Evolutionary conservation across 345 rosid genomes (phyloP).

Genomic region (Salix arbutifolia): DNA sequence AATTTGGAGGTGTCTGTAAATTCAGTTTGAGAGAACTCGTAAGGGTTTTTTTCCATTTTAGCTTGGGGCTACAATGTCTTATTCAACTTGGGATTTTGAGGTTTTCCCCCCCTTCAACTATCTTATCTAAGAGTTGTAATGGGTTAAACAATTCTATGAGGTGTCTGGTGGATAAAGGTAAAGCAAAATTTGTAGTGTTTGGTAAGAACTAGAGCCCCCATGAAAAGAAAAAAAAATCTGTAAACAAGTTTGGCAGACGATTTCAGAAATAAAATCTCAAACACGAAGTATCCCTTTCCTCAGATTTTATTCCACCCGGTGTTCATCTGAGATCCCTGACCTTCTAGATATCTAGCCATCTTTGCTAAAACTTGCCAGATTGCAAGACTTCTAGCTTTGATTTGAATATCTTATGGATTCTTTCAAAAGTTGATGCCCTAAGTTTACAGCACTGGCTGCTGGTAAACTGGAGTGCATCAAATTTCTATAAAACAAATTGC

Average conservation of each 20-base stretch:
- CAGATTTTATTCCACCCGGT: background rate
- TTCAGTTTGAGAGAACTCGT: background rate
- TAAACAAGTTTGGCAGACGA: too few species aligned
- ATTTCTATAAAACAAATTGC: background rate
- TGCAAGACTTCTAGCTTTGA: background rate
- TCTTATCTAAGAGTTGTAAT: background rate
- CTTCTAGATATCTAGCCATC: background rate
- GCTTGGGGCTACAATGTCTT: too few species aligned
- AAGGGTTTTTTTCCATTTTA: background rate
- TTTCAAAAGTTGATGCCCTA: background rate
- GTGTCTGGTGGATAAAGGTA: background rate
- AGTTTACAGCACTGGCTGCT: background rate
- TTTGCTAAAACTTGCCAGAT: too few species aligned
- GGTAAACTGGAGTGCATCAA: background rate
- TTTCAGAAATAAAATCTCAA: too few species aligned
- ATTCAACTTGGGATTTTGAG: background rate
- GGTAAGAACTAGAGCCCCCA: too few species aligned
- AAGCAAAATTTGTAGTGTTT: background rate
- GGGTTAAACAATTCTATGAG: background rate
- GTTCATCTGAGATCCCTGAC: background rate
- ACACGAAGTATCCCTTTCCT: background rate
- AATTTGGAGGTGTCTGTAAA: background rate
- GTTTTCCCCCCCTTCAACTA: background rate
- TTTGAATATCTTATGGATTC: background rate
- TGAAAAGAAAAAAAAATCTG: too few species aligned